Evolutionary conservation across 495 filamentous ascomycete genomes (phyloP), one percentile per base, ranked within the genome.

Genomic region (Penicillium parvum): DNA sequence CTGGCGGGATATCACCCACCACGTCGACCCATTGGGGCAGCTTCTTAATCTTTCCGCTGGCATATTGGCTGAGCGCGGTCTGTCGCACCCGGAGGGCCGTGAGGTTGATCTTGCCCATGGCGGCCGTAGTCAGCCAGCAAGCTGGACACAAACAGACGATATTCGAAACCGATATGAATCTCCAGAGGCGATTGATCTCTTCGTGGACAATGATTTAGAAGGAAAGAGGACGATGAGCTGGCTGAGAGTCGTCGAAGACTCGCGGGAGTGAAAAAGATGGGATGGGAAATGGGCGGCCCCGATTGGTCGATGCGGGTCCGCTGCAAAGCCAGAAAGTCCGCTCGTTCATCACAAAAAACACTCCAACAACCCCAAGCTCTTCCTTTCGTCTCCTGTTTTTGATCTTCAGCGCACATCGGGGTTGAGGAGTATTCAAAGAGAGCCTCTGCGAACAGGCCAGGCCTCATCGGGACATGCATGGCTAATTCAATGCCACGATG

Each of bases 11-110:
- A 35, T 78, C 68, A 39, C 75, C 70, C 32, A 97, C 61, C 7
- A 84, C 83, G 25, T 80, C 64, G 58, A 85, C 82, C 94, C 92
- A 97, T 50, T 78, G 66, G 5, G 91, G 90, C 30, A 80, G 63
- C 19, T 52, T 50, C 5, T 43, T 51, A 35, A 72, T 66, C 47
- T 76, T 70, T 43, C 64, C 64, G 32, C 69, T 66, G 28, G 77
- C 72, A 35, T 82, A 65, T 52, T 78, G 71, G 38, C 71, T 72
- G 21, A 78, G 60, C 21, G 83, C 81, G 10, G 76, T 78, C 57
- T 82, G 75, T 66, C 82, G 78, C 40, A 94, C 86, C 45, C 83
- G 79, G 38, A 85, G 71, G 44, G 89, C 75, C 52, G 79, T 79
- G 64, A 92, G 74, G 60, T 88, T 77, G 65, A 81, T 78, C 57